Conservation (phyloP, 108 stramenopile species). For the Fragilaria crotonensis region DNA sequence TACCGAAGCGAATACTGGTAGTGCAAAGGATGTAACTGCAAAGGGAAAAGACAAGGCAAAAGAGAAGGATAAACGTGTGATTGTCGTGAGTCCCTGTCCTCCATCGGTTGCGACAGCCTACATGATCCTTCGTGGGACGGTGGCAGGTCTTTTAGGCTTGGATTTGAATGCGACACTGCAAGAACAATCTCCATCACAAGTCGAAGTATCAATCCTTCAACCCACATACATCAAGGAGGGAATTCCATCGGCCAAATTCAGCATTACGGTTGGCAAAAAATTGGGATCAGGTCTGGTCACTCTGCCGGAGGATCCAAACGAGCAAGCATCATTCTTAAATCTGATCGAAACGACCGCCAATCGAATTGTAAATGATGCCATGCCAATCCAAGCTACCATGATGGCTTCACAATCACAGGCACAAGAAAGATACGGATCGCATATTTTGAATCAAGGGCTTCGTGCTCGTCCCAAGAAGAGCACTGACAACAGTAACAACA, state of each 20-base stretch:
- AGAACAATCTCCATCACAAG: no score
- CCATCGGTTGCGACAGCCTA: conserved; percentile 51
- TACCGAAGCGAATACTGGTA: no score
- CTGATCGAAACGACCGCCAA: conserved; percentile 35
- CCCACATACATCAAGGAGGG: conserved; percentile 70
- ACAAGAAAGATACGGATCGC: conserved; percentile 18
- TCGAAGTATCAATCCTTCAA: conserved; percentile 27
- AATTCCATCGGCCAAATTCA: conserved; percentile 52
- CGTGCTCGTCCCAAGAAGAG: no score
- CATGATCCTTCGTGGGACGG: conserved; percentile 48
- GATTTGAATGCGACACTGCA: conserved; percentile 16
- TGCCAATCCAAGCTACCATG: conserved; percentile 5
- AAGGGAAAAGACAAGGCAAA: no score
- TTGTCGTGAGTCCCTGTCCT: conserved; percentile 33
- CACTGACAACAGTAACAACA: conserved; percentile 26
- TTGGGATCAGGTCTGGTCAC: conserved; percentile 31
- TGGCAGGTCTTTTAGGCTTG: conserved; percentile 30
- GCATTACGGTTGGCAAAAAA: conserved; percentile 46
- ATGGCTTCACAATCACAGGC: conserved; percentile 31
- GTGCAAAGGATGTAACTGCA: no score
- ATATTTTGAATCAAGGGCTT: conserved; percentile 52
- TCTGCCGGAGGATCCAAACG: conserved; percentile 16
- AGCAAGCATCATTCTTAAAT: conserved; percentile 30
- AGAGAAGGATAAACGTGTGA: conserved; percentile 33
- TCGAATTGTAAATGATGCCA: conserved; percentile 29